Evolutionary conservation across 345 rosid species (phyloP).

Genomic region (Salix koriyanagi): DNA sequence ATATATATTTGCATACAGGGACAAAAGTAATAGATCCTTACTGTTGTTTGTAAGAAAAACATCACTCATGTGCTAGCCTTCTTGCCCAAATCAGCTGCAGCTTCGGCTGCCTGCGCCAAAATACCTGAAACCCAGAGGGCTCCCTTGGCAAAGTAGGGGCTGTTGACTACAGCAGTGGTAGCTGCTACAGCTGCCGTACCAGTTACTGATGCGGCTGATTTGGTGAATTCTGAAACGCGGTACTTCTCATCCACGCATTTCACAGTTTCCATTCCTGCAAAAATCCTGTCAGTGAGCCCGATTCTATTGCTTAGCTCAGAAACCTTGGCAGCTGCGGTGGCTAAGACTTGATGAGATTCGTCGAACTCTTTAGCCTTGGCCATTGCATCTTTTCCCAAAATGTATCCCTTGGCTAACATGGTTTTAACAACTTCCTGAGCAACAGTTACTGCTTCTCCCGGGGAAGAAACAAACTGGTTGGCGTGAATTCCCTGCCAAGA

Average conservation of each 20-base stretch:
- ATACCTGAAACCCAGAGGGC: constrained; percentile 76
- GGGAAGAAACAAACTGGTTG: constrained; percentile 46
- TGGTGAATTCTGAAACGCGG: constrained; percentile 62
- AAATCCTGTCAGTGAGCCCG: constrained; percentile 64
- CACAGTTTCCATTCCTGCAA: constrained; percentile 53
- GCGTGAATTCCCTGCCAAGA: constrained; percentile 40
- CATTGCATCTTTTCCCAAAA: constrained; percentile 65
- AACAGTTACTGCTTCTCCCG: constrained; percentile 66
- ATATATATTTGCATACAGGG: constrained; percentile 8
- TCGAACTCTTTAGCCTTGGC: constrained; percentile 72
- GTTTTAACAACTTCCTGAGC: constrained; percentile 79
- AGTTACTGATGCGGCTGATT: constrained; percentile 53
- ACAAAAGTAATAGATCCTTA: background rate
- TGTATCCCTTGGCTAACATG: constrained; percentile 70
- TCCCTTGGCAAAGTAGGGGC: constrained; percentile 76
- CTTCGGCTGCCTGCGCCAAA: constrained; percentile 59
- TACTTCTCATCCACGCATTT: constrained; percentile 64
- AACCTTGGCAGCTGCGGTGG: constrained; percentile 55
- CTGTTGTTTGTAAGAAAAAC: background rate
- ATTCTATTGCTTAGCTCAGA: constrained; percentile 60
- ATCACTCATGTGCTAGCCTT: constrained; percentile 30
- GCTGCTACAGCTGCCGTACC: constrained; percentile 78
- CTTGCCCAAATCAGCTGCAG: constrained; percentile 62
- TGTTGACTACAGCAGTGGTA: constrained; percentile 55
- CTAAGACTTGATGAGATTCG: constrained; percentile 55